Evolutionary conservation across 305 asterid genomes (phyloP).

Genomic region (Coffea humblotiana): DNA sequence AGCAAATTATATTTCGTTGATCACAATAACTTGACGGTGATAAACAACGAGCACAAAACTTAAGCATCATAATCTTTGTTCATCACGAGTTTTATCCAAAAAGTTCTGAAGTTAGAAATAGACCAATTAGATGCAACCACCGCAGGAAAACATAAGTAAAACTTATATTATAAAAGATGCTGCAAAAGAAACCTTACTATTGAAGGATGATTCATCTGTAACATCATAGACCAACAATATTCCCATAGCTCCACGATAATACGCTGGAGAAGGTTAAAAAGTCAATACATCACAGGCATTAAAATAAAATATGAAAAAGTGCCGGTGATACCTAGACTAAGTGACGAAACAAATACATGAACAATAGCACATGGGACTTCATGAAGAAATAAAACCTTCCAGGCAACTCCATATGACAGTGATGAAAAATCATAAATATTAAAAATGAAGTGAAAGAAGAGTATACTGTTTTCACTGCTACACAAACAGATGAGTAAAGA

Average conservation of each 20-base stretch:
- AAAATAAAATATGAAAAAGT: background rate
- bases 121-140: background rate
- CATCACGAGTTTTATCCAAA: background rate
- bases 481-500: background rate
- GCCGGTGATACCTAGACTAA: background rate
- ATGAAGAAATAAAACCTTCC: background rate
- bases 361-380: background rate
- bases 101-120: background rate
- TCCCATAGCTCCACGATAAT: constrained; percentile 51
- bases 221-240: constrained; percentile 47
- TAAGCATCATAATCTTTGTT: background rate
- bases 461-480: background rate
- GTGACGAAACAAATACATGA: background rate
- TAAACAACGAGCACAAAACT: background rate
- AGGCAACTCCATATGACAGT: background rate
- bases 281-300: background rate
- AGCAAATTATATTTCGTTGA: background rate
- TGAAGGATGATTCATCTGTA: constrained; percentile 46
- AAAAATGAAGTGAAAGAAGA: background rate
- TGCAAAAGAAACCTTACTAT: constrained; percentile 33
- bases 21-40: background rate
- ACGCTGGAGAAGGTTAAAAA: constrained; percentile 30
- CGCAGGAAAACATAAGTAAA: background rate
- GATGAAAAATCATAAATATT: background rate
- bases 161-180: constrained; percentile 3